Evolutionary conservation across 2,329 filamentous ascomycete genomes (phyloP).

Genomic region (Botrytis medusae): DNA sequence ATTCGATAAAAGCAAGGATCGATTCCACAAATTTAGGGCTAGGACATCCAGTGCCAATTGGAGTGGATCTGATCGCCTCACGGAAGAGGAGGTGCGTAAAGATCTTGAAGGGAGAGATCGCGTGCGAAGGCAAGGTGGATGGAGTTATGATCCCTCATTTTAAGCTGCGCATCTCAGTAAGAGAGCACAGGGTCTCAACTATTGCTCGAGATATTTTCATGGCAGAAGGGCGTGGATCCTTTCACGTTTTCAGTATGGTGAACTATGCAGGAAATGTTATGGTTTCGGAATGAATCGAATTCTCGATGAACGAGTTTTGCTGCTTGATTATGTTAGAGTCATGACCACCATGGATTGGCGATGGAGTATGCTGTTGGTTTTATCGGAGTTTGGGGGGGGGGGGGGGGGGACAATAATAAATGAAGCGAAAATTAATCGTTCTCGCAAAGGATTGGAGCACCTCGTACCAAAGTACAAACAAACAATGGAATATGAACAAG

Average conservation of each 20-base stretch:
- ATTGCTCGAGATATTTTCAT: neutral
- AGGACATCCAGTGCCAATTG: slow-evolving; percentile 95
- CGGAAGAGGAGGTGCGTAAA: slow-evolving; percentile 80
- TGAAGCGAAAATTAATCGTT: slow-evolving; percentile 18
- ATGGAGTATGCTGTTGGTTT: neutral
- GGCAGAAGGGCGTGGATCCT: neutral
- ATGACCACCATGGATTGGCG: neutral
- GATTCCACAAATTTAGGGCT: slow-evolving; percentile 82
- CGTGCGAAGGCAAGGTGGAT: slow-evolving; percentile 79
- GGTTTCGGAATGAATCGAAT: neutral
- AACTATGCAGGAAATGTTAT: neutral
- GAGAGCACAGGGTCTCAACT: neutral
- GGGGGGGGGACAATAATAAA: neutral
- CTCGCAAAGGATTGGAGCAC: slow-evolving; percentile 2
- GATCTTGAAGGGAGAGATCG: slow-evolving; percentile 78
- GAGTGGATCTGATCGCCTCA: slow-evolving; percentile 78
- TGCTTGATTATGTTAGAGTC: neutral
- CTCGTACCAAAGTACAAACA: neutral
- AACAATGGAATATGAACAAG: slow-evolving; percentile 10
- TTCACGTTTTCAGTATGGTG: neutral
- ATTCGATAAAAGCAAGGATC: slow-evolving; percentile 84
- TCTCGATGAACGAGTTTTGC: neutral
- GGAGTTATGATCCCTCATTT: slow-evolving; percentile 59
- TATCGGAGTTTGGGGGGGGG: neutral
- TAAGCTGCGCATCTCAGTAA: slow-evolving; percentile 22